Base-by-base conservation (phyloP, 345 rosid genomes). In the Pistacia integerrima region DNA sequence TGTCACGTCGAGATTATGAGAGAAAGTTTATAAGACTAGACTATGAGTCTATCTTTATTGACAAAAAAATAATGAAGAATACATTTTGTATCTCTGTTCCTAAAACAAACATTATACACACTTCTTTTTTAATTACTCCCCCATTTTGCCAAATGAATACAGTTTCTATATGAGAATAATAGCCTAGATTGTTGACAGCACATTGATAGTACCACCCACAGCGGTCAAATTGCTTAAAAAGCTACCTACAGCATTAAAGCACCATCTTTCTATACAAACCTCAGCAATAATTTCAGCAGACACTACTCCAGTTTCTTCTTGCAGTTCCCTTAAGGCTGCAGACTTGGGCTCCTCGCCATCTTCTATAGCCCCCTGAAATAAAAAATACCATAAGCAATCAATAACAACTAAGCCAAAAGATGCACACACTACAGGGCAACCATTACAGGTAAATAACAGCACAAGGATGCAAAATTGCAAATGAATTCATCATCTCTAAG, bases 321-420 rank as follows among this genome's bases (percentile, higher is more conserved):
- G 88, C 64, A 96, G 72, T 87, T 91, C 94, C 85, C 96, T 90
- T 67, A 89, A 83, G 56, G 98, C 99, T 64, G 98, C 97, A 70
- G 88, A 72, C 69, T 82, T 90, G n/a, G 99, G 99, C 63, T 96
- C 97, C 81, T 96, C 99, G 1, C 87, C 92, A 78, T 93, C 99
- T 83, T 96, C 99, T 67, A 96, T 91, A 30, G 96, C 93, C 35
- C 99, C 99, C 99, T 96, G 77, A 66, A 64, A 67, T 35, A 35
- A 13, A 14, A 69, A 82, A 63, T 63, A 73, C 54, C 48, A 72
- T 14, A 77, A 56, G 63, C 17, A 13, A 28, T 11, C 58, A 28
- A 20, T 33, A 36, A 56, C 66, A 69, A 67, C 44, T 63, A 13
- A 67, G 68, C 74, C 2, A 48, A 75, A 75, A 73, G 49, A 33